Conservation (phyloP, 164 flowering plant genomes). For the Taxillus chinensis region DNA sequence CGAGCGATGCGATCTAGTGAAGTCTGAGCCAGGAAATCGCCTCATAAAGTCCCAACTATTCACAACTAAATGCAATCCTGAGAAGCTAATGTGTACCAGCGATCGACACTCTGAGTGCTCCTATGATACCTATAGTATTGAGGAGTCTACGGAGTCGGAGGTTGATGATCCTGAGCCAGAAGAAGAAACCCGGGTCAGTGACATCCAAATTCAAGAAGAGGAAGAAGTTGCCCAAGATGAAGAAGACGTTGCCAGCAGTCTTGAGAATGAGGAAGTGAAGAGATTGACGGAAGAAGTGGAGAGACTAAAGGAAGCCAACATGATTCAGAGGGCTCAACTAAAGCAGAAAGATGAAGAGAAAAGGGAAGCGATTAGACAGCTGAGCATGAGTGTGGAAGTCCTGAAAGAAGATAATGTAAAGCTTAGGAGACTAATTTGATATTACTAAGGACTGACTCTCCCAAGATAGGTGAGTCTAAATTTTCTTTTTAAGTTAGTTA, state of each 20-base stretch:
- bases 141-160: conserved; percentile 35
- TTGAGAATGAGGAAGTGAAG: conserved; percentile 21
- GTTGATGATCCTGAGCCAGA: conserved; percentile 50
- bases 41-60: conserved; percentile 19
- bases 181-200: conserved; percentile 18
- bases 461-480: conserved; percentile 11
- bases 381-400: conserved; percentile 48
- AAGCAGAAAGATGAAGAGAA: conserved; percentile 78
- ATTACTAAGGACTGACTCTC: conserved; percentile 9
- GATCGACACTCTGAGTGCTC: conserved; percentile 24
- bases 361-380: conserved; percentile 79
- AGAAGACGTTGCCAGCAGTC: conserved; percentile 10
- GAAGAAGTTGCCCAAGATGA: conserved; percentile 5
- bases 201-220: background rate
- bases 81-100: conserved; percentile 14
- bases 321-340: conserved; percentile 30
- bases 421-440: conserved; percentile 22
- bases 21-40: conserved; percentile 37
- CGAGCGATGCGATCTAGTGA: conserved; percentile 60
- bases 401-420: conserved; percentile 54
- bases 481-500: too few species aligned
- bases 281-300: conserved; percentile 49
- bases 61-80: conserved; percentile 14
- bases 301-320: conserved; percentile 49
- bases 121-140: conserved; percentile 34